Conservation (phyloP, 495 filamentous ascomycete species). For the Letharia columbiana region DNA sequence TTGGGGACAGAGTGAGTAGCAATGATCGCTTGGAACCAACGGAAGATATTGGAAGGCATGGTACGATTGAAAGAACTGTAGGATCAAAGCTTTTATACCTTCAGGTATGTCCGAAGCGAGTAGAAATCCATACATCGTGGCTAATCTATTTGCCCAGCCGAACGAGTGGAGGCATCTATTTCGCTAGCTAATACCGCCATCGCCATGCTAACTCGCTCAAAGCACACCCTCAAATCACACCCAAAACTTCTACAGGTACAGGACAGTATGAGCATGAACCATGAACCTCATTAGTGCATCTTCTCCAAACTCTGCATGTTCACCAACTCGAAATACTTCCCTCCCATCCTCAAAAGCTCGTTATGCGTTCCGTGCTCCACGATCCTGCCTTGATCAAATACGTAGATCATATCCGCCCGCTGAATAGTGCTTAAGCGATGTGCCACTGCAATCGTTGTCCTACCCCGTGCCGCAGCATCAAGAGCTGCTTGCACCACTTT, state of each 20-base stretch:
- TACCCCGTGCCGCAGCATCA: constrained; percentile 61
- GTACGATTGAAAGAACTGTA: neutral
- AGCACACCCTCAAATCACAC: too few species aligned
- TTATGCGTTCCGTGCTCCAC: constrained; percentile 66
- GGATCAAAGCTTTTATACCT: neutral
- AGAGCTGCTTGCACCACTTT: constrained; percentile 76
- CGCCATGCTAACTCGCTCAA: constrained; percentile 11
- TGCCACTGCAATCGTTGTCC: constrained; percentile 73
- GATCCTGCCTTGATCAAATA: constrained; percentile 67
- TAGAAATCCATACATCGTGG: neutral
- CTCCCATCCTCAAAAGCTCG: constrained; percentile 55
- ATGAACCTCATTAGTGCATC: constrained; percentile 24
- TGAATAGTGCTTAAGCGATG: constrained; percentile 73
- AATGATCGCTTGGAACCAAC: neutral
- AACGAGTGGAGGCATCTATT: neutral
- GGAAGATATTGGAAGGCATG: neutral
- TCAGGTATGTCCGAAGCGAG: constrained; percentile 9
- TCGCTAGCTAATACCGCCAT: constrained; percentile 1
- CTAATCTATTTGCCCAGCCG: neutral
- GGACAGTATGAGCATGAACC: neutral
- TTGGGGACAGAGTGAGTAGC: neutral
- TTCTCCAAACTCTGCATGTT: constrained; percentile 72
- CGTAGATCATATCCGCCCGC: constrained; percentile 76
- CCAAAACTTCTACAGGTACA: neutral
- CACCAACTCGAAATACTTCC: constrained; percentile 69